phyloP scores from a whole-genome alignment of 192 early-diverging fungal species.

The Phlyctochytrium arcticum region DNA sequence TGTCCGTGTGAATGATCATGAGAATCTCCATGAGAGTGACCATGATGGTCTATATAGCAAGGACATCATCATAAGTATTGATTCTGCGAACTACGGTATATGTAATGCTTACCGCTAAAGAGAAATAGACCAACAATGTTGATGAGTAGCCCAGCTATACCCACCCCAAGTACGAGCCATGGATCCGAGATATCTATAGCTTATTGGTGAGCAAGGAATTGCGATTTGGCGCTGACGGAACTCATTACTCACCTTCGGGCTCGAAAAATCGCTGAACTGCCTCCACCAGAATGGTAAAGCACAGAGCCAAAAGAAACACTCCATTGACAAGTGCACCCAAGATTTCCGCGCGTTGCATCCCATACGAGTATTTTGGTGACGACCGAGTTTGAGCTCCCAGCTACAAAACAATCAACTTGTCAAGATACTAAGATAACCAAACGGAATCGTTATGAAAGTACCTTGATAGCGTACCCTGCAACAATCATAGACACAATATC shows the following conservation, averaged over 20 bases:
- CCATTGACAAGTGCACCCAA: conserved; percentile 91
- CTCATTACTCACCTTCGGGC: no score
- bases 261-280: conserved; percentile 77
- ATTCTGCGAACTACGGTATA: no score
- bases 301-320: conserved; percentile 85
- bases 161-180: conserved; percentile 71
- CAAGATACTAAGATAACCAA: not conserved
- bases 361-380: conserved; percentile 69
- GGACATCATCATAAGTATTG: no score
- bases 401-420: no score
- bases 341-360: conserved; percentile 88
- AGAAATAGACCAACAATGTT: conserved; percentile 80
- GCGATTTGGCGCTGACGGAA: conserved; percentile 15
- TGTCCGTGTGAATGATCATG: no score
- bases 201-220: not conserved
- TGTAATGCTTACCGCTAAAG: no score
- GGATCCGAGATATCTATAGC: conserved; percentile 72
- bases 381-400: not conserved
- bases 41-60: no score
- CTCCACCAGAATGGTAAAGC: conserved; percentile 84
- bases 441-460: no score
- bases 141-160: conserved; percentile 66
- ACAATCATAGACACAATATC: conserved; percentile 55
- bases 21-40: no score
- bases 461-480: conserved; percentile 78